Evolutionary conservation across 768 basidiomycete genomes (phyloP).

Genomic region (Trametes maxima): DNA sequence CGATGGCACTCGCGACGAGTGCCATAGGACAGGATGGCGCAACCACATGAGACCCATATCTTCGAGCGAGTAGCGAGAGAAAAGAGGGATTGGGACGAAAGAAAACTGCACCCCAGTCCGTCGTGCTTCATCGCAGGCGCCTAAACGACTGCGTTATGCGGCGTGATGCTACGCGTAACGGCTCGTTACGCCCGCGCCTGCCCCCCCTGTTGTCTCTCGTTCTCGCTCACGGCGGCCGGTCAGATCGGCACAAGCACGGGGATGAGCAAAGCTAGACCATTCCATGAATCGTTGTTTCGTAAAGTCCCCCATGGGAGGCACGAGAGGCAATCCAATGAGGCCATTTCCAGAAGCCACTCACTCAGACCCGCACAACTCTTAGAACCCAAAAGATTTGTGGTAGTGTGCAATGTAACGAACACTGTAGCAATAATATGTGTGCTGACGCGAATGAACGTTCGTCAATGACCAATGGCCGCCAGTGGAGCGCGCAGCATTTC

Average conservation of each 20-base stretch:
- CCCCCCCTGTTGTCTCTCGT: not conserved
- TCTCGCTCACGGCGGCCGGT: not conserved
- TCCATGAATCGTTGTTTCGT: no score
- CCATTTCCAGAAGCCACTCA: no score
- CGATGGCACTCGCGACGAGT: conserved; percentile 30
- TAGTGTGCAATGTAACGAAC: no score
- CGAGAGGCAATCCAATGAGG: no score
- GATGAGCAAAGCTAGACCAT: no score
- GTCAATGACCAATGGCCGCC: no score
- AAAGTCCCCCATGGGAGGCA: no score
- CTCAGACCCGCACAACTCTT: no score
- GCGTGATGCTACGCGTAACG: conserved; percentile 2
- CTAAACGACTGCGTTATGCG: not conserved
- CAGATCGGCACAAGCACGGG: not conserved
- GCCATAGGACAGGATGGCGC: conserved; percentile 32
- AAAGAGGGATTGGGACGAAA: not conserved
- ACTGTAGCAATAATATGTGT: no score
- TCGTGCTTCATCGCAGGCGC: not conserved
- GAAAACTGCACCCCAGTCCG: not conserved
- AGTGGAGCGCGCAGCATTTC: no score
- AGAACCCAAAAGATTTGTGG: no score
- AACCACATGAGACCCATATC: conserved; percentile 35
- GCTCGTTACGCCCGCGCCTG: not conserved
- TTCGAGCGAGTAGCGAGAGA: not conserved
- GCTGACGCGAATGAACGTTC: no score